Base-by-base conservation (phyloP, 2,329 filamentous ascomycete species). In the Fusarium sp. region DNA sequence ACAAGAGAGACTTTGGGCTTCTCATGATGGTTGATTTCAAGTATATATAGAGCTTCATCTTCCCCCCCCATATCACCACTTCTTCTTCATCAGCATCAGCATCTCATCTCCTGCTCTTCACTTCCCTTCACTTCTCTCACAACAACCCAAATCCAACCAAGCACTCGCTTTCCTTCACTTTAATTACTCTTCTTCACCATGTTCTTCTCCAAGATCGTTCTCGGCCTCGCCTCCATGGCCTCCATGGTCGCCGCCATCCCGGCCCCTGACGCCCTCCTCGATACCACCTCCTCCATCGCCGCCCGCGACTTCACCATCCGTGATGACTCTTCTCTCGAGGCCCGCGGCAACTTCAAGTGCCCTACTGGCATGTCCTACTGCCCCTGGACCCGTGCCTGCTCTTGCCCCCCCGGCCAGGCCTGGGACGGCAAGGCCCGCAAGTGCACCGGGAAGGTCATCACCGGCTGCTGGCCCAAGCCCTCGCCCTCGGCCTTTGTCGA, bases 321-420 rank as follows among this genome's bases (percentile, higher is more conserved):
- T 36, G 63, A 66, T 22, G 62, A 65, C 35, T 58, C 74, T 7
- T 73, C 66, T 56, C 67, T 77, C 38, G 70, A 75, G 40, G 71
- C 78, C 56, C 75, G 76, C 52, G 73, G 68, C 57, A 66, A 64
- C 71, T 83, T 82, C 79, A 65, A 66, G 42, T 84, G 82, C 78
- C 82, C 82, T 38, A 66, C 63, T 14, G 68, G 70, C 74, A 83
- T 84, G 82, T 70, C 60, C 74, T 84, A 84, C 80, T 81, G 79
- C 77, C 78, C 80, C 68, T 84, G 82, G 82, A 80, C 79, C 68
- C 80, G 80, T 74, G 65, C 85, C 35, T 88, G 87, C 79, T 78
- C 86, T 18, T 86, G 86, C 68, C 70, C 82, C 16, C 81, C 84
- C 16, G 86, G 85, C 66, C 81, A 84, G 78, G 78, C 80, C 64